These are phyloP conservation scores for Brassica juncea DNA, from an alignment of 345 rosid species.

Conservation along the genomic window DNA sequence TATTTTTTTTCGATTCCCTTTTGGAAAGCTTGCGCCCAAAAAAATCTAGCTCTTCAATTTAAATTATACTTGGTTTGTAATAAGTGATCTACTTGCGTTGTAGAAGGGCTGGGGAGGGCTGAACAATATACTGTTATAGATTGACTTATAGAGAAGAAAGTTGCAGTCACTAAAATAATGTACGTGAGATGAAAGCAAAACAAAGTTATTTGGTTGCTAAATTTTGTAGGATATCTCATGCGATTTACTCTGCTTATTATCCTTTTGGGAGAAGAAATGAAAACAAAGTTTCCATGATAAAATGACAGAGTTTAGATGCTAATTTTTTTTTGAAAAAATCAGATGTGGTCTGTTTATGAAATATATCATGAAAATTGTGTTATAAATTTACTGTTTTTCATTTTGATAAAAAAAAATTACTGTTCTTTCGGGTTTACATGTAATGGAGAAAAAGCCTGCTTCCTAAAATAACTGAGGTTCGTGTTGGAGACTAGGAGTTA, in stretches of 20 bases:
- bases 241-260: background rate
- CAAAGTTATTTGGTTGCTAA: background rate
- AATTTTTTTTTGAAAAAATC: background rate
- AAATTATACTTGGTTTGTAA: background rate
- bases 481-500: background rate
- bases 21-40: background rate
- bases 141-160: no score
- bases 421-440: background rate
- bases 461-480: background rate
- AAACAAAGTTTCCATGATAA: background rate
- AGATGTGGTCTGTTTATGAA: background rate
- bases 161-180: background rate
- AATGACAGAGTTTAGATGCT: background rate
- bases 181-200: background rate
- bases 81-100: background rate
- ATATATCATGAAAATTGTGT: background rate
- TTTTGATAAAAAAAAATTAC: background rate
- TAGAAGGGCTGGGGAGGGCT: background rate
- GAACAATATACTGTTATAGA: background rate
- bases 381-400: background rate
- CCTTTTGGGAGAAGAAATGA: background rate
- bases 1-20: background rate
- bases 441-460: background rate
- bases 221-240: background rate
- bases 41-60: background rate